Evolutionary conservation across 192 early-diverging fungal genomes (phyloP).

Genomic region (Rhizophagus prolifer): DNA sequence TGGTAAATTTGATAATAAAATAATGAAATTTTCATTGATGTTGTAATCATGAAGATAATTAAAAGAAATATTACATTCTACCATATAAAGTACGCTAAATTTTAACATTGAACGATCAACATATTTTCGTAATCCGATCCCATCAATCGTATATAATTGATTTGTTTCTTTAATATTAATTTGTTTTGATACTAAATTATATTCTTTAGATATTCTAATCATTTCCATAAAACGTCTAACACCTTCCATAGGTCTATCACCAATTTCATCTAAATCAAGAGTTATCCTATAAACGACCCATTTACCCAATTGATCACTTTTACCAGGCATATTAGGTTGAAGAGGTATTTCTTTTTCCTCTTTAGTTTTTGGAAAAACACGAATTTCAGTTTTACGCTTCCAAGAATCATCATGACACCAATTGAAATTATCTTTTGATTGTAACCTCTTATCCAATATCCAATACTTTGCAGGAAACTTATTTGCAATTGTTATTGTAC

Average conservation of each 20-base stretch:
- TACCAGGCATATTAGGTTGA: constrained; percentile 29
- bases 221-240: neutral
- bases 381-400: constrained; percentile 40
- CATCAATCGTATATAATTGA: neutral
- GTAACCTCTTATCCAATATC: constrained; percentile 22
- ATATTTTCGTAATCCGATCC: neutral
- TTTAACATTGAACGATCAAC: constrained; percentile 14
- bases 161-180: neutral
- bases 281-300: constrained; percentile 44
- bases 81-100: constrained; percentile 47
- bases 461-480: constrained; percentile 45
- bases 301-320: constrained; percentile 37
- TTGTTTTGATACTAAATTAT: constrained; percentile 32
- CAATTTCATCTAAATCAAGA: neutral
- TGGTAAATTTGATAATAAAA: constrained; percentile 29
- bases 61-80: constrained; percentile 44
- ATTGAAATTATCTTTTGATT: neutral
- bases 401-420: constrained; percentile 32
- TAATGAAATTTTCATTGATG: constrained; percentile 38
- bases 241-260: neutral
- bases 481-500: constrained; percentile 40
- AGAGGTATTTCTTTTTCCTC: constrained; percentile 22
- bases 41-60: constrained; percentile 47
- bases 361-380: neutral
- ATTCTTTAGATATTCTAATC: constrained; percentile 36